phyloP scores from a whole-genome alignment of 2,329 filamentous ascomycete species.

The Cordyceps militaris region DNA sequence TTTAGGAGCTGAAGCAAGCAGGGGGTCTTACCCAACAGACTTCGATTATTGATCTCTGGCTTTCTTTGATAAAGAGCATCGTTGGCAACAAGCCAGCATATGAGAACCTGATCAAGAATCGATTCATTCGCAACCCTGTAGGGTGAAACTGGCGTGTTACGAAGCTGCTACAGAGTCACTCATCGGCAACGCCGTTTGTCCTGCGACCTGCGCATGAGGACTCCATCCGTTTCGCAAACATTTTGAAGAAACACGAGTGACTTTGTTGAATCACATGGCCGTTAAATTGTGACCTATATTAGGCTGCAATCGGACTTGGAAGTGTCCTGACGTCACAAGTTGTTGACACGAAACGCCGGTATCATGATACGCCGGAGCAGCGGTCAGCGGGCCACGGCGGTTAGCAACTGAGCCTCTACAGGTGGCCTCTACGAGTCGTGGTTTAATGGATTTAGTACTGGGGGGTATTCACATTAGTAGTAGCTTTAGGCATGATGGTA shows the following conservation, averaged over 20 bases:
- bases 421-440: not conserved
- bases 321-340: not conserved
- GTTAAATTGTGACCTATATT: not conserved
- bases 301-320: not conserved
- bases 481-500: too few species aligned
- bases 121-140: not conserved
- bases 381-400: not conserved
- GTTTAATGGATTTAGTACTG: not conserved
- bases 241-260: not conserved
- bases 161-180: not conserved
- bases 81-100: not conserved
- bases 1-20: not conserved
- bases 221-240: not conserved
- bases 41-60: too few species aligned
- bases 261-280: not conserved
- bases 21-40: not conserved
- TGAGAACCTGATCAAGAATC: not conserved
- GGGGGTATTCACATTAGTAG: too few species aligned
- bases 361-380: not conserved
- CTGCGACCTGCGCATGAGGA: not conserved
- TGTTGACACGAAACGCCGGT: not conserved
- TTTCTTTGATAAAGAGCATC: too few species aligned
- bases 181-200: not conserved
- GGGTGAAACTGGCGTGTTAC: not conserved
- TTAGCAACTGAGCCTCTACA: not conserved